Percentiles rank a stretch among this genome's conserved stretches.
Evolutionary conservation across 495 filamentous ascomycete genomes (phyloP).

Genomic region (Aspergillus avenaceus): DNA sequence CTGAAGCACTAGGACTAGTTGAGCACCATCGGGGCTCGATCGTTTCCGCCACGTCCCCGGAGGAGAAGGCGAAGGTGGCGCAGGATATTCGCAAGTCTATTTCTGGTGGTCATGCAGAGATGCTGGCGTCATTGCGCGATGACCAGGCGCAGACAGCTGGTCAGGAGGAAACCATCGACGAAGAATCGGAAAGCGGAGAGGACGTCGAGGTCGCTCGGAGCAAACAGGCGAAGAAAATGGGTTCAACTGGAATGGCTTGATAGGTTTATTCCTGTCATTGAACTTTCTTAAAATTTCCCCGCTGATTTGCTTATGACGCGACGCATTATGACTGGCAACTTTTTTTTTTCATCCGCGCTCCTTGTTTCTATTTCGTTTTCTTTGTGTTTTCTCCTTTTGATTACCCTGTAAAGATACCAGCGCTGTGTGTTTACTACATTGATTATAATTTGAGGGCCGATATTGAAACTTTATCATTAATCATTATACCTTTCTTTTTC

Average conservation of each 20-base stretch:
- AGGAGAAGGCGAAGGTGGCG: constrained; percentile 34
- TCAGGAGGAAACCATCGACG: constrained; percentile 24
- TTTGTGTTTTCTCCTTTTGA: not conserved
- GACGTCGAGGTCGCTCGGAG: constrained; percentile 6
- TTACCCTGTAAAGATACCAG: constrained; percentile 9
- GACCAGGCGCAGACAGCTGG: constrained; percentile 20
- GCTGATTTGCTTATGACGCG: not conserved
- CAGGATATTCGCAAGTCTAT: constrained; percentile 39
- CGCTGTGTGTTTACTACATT: constrained; percentile 3
- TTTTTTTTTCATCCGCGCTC: not conserved
- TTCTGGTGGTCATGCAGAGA: constrained; percentile 19
- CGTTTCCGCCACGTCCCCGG: constrained; percentile 31
- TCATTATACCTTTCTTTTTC: no score
- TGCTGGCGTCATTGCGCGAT: constrained; percentile 23
- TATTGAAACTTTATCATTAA: no score
- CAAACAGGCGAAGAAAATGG: constrained; percentile 1
- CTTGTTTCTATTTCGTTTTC: not conserved
- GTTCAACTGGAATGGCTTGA: not conserved
- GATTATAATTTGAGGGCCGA: no score
- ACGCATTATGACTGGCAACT: not conserved
- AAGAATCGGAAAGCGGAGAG: constrained; percentile 21
- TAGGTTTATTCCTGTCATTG: not conserved
- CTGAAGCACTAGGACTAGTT: constrained; percentile 35
- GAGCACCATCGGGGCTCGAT: constrained; percentile 43
- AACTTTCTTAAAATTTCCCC: no score